Percentiles rank a stretch among this genome's conserved stretches.
These are phyloP conservation scores for Geotrichum restrictum DNA, from an alignment of 1,139 yeast species.

Conservation along the genomic window DNA sequence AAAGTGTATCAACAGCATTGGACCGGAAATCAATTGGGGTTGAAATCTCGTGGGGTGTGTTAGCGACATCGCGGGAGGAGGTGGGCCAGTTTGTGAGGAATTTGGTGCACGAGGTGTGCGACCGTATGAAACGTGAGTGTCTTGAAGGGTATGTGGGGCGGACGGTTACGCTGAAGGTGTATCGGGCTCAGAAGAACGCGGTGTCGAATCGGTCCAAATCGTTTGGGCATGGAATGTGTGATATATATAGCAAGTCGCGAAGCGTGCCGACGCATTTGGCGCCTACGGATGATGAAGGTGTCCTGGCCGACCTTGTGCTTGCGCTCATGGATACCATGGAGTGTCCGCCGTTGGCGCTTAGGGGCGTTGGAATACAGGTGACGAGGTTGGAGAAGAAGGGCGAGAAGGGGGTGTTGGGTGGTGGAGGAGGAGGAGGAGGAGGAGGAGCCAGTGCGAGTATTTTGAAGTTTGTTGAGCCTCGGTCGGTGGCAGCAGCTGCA, in stretches of 20 bases:
- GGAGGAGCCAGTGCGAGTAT: background rate
- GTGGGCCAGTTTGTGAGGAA: constrained; percentile 59
- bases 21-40: constrained; percentile 75
- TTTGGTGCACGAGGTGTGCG: constrained; percentile 56
- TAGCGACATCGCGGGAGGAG: constrained; percentile 60
- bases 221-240: constrained; percentile 82
- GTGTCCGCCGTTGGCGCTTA: constrained; percentile 61
- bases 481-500: background rate
- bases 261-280: constrained; percentile 45
- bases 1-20: constrained; percentile 45
- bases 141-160: constrained; percentile 45
- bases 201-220: constrained; percentile 48
- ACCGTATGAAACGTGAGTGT: constrained; percentile 42
- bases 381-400: constrained; percentile 28
- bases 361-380: constrained; percentile 76
- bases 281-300: constrained; percentile 59
- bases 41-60: constrained; percentile 87
- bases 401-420: background rate
- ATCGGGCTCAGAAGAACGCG: constrained; percentile 34
- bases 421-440: background rate
- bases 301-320: constrained; percentile 58
- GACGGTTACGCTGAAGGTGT: constrained; percentile 58
- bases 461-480: constrained; percentile 1
- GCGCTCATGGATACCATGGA: constrained; percentile 53
- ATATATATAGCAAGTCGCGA: constrained; percentile 55